These are phyloP conservation scores for Kwoniella mangroviensis DNA, from an alignment of 768 basidiomycete genomes.

Conservation along the genomic window DNA sequence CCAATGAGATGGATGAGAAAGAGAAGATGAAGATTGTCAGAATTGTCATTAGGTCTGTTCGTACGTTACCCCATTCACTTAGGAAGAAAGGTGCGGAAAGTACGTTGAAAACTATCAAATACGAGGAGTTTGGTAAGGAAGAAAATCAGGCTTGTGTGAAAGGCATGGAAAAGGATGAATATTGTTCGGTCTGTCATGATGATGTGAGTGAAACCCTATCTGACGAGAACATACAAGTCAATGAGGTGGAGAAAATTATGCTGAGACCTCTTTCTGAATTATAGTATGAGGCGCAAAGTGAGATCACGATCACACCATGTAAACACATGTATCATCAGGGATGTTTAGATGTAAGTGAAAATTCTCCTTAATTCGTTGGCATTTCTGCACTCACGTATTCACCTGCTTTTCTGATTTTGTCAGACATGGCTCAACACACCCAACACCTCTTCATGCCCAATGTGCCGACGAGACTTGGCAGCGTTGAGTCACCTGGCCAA, in stretches of 20 bases:
- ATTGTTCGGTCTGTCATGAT: constrained; percentile 50
- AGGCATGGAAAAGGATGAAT: constrained; percentile 37
- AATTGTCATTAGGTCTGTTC: constrained; percentile 18
- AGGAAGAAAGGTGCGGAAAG: constrained; percentile 28
- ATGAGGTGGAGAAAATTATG: not conserved
- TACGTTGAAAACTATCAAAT: constrained; percentile 20
- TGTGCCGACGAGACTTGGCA: constrained; percentile 50
- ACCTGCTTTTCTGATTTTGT: not conserved
- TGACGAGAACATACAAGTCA: too few species aligned
- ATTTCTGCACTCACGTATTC: too few species aligned
- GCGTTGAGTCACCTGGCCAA: constrained; percentile 34
- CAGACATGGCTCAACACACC: constrained; percentile 48
- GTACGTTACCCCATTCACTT: constrained; percentile 8
- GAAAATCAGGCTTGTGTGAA: not conserved
- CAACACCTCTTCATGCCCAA: constrained; percentile 45
- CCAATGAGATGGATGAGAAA: constrained; percentile 23
- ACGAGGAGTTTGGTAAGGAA: constrained; percentile 16
- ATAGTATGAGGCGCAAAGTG: constrained; percentile 36
- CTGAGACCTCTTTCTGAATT: not conserved
- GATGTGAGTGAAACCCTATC: constrained; percentile 35
- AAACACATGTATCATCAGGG: constrained; percentile 51
- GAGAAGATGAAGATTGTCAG: constrained; percentile 30
- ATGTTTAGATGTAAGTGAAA: constrained; percentile 43
- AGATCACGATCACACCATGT: constrained; percentile 45
- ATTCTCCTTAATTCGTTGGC: too few species aligned